Percentiles rank a stretch among this genome's conserved stretches.
Conservation (phyloP, 805 yeast genomes). For the Metschnikowia anglica region DNA sequence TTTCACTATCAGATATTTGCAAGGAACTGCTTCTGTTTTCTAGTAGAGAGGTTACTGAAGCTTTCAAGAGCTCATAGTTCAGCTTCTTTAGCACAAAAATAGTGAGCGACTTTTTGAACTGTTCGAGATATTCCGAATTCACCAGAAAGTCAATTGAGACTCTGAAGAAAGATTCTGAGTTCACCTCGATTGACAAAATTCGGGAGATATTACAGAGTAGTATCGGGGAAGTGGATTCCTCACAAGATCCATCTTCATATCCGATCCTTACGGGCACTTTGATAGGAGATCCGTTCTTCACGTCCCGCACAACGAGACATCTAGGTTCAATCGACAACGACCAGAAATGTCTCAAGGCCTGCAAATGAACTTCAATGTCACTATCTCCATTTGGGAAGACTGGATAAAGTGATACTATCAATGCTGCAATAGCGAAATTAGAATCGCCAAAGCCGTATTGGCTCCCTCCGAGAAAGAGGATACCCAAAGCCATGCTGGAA, state of each 20-base stretch:
- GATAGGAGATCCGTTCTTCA: conserved; percentile 56
- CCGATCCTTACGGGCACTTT: conserved; percentile 44
- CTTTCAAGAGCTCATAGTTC: conserved; percentile 38
- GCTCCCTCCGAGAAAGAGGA: conserved; percentile 88
- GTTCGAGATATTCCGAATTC: conserved; percentile 43
- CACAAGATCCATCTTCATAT: conserved; percentile 37
- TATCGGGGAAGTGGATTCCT: conserved; percentile 56
- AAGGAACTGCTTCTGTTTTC: conserved; percentile 35
- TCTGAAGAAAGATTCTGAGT: conserved; percentile 51
- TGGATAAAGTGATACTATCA: conserved; percentile 78
- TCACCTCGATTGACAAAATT: conserved; percentile 49
- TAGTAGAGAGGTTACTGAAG: conserved; percentile 33
- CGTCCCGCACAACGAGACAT: conserved; percentile 76
- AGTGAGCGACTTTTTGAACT: conserved; percentile 45
- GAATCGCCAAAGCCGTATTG: conserved; percentile 75
- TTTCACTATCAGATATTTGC: conserved; percentile 26
- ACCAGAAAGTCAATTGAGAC: conserved; percentile 45
- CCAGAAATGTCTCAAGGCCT: conserved; percentile 90
- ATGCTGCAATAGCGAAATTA: conserved; percentile 62
- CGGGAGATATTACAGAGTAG: conserved; percentile 59
- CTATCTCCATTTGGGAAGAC: conserved; percentile 51
- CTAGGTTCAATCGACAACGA: conserved; percentile 77
- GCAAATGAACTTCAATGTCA: conserved; percentile 62
- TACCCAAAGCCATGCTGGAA: conserved; percentile 78
- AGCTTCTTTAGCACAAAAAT: conserved; percentile 51